Conservation (phyloP, 768 basidiomycete species). For the Amanita molliuscula region DNA sequence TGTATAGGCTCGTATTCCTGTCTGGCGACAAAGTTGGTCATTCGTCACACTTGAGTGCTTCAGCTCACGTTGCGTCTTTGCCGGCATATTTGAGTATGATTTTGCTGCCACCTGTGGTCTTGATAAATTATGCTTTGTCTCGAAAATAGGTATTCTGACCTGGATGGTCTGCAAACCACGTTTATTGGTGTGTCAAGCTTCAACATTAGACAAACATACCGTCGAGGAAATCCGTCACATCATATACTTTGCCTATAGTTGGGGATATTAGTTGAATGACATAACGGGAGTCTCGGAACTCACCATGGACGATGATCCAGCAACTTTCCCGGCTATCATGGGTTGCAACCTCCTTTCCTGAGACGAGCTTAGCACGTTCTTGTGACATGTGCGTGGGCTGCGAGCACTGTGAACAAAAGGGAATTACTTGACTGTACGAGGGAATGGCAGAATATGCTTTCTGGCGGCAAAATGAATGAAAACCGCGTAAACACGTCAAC, state of each 20-base stretch:
- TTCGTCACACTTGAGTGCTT: neutral
- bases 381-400: neutral
- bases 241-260: conserved; percentile 58
- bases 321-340: conserved; percentile 54
- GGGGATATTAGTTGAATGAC: neutral
- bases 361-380: conserved; percentile 15
- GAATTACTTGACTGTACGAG: too few relatives aligned
- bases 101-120: conserved; percentile 52
- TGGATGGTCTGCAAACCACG: conserved; percentile 44
- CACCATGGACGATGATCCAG: conserved; percentile 83
- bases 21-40: conserved; percentile 22
- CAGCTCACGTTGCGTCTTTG: conserved; percentile 73
- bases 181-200: neutral
- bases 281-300: conserved; percentile 7
- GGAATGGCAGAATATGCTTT: too few relatives aligned
- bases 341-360: conserved; percentile 40
- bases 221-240: conserved; percentile 70
- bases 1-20: conserved; percentile 85
- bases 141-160: conserved; percentile 20
- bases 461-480: too few relatives aligned
- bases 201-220: conserved; percentile 25
- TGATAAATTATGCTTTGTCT: neutral
- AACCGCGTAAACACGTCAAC: too few relatives aligned
- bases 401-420: neutral
- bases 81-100: conserved; percentile 87